phyloP scores from a whole-genome alignment of 768 basidiomycete genomes.

The Calvatia gigantea region DNA sequence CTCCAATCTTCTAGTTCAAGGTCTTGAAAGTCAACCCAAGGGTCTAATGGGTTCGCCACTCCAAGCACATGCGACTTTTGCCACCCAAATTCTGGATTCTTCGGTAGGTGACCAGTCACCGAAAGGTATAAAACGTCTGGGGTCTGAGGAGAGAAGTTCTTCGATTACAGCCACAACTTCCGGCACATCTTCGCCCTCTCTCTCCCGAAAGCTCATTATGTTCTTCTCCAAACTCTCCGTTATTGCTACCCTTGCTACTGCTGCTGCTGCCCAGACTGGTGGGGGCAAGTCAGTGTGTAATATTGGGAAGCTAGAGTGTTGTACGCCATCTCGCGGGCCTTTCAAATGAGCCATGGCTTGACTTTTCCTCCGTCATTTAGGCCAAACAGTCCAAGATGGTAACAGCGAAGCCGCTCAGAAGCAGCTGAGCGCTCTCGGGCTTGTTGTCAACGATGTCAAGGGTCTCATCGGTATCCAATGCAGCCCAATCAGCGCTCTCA shows the following conservation, averaged over 20 bases:
- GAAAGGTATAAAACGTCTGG: background rate
- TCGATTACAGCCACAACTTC: background rate
- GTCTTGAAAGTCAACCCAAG: no score
- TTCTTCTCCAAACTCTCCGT: constrained; percentile 5
- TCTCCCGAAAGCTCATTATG: background rate
- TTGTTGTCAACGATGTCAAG: constrained; percentile 12
- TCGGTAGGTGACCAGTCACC: background rate
- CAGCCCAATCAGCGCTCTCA: constrained; percentile 17
- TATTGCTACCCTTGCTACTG: background rate
- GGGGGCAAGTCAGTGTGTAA: constrained; percentile 3
- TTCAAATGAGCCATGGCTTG: no score
- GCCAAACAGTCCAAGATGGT: background rate
- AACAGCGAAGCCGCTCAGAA: background rate
- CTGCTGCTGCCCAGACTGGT: background rate
- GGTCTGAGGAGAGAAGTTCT: background rate
- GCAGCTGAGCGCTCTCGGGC: constrained; percentile 6
- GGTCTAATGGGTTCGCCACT: background rate
- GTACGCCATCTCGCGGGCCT: background rate
- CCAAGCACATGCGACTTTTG: background rate
- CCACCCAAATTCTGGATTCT: background rate
- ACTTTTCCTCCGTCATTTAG: background rate
- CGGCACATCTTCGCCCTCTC: background rate
- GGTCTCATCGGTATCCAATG: constrained; percentile 20
- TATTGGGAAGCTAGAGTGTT: constrained; percentile 7
- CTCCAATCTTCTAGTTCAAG: background rate